phyloP scores from a whole-genome alignment of 495 filamentous ascomycete genomes.

The Zalerion maritima region DNA sequence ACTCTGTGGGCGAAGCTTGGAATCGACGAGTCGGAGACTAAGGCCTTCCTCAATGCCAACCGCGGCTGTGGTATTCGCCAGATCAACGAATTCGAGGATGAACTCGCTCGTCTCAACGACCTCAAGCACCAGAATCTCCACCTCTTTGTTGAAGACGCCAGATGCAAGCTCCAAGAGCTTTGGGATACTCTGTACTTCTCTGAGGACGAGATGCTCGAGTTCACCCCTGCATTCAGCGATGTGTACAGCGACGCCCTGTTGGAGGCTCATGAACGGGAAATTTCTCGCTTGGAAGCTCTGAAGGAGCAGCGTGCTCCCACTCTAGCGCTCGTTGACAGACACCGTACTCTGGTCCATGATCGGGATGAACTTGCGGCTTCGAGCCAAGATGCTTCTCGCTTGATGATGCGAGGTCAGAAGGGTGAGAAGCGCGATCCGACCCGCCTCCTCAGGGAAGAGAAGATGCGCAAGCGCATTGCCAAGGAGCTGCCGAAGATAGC shows the following conservation, averaged over 20 bases:
- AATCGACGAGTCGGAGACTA: conserved; percentile 66
- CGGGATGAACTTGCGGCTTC: conserved; percentile 75
- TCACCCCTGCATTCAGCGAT: conserved; percentile 84
- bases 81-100: conserved; percentile 91
- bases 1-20: conserved; percentile 79
- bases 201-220: conserved; percentile 96
- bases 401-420: conserved; percentile 78
- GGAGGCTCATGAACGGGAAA: conserved; percentile 75
- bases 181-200: conserved; percentile 92
- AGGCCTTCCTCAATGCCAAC: conserved; percentile 57
- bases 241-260: conserved; percentile 84
- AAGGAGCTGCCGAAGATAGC: conserved; percentile 92
- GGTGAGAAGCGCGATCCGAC: conserved; percentile 86
- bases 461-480: conserved; percentile 90
- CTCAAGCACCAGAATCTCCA: conserved; percentile 90
- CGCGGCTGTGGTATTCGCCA: conserved; percentile 67
- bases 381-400: conserved; percentile 82
- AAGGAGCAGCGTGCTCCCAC: conserved; percentile 79
- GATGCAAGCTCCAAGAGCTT: conserved; percentile 76
- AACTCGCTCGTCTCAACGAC: conserved; percentile 71
- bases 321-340: conserved; percentile 66
- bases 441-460: conserved; percentile 90
- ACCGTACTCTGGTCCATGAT: conserved; percentile 72
- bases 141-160: conserved; percentile 86
- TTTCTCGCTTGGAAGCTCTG: conserved; percentile 62